phyloP scores from a whole-genome alignment of 2,329 filamentous ascomycete genomes.

The Hawksworthiomyces lignivorus region DNA sequence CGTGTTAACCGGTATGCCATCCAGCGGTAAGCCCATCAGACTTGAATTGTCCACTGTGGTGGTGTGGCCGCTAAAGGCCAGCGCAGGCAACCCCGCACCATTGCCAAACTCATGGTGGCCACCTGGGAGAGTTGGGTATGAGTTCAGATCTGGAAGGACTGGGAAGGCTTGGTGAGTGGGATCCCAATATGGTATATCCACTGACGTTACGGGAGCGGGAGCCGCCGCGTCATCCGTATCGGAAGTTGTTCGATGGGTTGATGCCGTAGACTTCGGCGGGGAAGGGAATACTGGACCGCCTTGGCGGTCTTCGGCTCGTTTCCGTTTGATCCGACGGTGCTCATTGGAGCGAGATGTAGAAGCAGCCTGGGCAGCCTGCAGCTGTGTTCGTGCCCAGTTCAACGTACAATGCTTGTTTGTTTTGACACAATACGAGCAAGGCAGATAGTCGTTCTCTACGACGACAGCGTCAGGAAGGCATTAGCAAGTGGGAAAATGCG shows the following conservation, averaged over 20 bases:
- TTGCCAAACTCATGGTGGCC: no score
- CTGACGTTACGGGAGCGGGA: no score
- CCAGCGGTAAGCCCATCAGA: constrained; percentile 3
- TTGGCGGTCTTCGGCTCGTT: constrained; percentile 2
- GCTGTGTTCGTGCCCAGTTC: constrained; percentile 18
- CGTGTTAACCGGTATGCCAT: constrained; percentile 1
- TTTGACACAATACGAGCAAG: constrained; percentile 18
- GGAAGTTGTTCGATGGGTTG: constrained; percentile 5
- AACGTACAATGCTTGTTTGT: constrained; percentile 19
- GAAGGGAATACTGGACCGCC: constrained; percentile 4
- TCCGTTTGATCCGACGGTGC: constrained; percentile 9
- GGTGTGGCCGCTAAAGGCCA: not conserved
- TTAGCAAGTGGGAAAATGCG: not conserved
- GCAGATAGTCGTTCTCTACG: constrained; percentile 1
- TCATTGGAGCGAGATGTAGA: constrained; percentile 5
- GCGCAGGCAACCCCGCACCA: not conserved
- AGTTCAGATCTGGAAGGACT: no score
- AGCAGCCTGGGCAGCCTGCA: constrained; percentile 7
- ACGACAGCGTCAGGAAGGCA: no score
- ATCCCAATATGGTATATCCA: no score
- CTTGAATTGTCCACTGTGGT: not conserved
- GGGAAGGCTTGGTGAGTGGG: no score
- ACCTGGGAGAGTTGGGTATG: no score
- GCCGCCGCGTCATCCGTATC: no score
- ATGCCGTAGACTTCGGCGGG: constrained; percentile 5